Base-by-base conservation (phyloP, 2,329 filamentous ascomycete genomes). In the Penicillium freii region DNA sequence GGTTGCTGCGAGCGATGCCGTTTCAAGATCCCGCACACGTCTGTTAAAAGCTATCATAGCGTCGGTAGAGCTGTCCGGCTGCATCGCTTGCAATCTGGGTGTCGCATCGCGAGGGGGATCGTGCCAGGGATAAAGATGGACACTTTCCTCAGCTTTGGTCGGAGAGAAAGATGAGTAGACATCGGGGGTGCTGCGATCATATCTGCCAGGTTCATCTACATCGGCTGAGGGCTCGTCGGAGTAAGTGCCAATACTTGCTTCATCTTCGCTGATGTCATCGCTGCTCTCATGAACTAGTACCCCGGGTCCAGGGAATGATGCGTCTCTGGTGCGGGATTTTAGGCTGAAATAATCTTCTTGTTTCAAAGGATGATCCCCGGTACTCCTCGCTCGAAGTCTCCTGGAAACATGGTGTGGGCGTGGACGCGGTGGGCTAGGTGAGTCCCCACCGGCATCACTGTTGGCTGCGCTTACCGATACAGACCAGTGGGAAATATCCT, bases 401-500 rank as follows among this genome's bases (percentile, higher is more conserved):
- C 54, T 67, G 31, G 65, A 62, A 11, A 58, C 49, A 25, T 64
- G 63, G 9, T 52, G 62, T 51, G 64, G 67, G 29, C 55, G 62
- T 48, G 64, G 66, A 21, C 62, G 66, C 19, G 66, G 60, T 15
- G 54, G 58, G 11, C 56, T 56, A 31, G 62, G 54, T 23, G 61
- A 59, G 17, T 71, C 66, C 40, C 73, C 70, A 29, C 71, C 72
- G n/a, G 67, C 62, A 51, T 73, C 74, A 52, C 77, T 78, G 43
- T 74, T 78, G 17, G 75, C 77, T 42, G 78, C 77, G 61, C 78
- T 82, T n/a, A 77, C 77, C 13, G 77, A 75, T 15, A 71, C 77
- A 4, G 83, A 75, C 83, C 83, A 85, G 23, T 77, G 73, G 51
- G 77, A 74, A 34, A 85, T 82, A 52, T 83, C 80, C 9, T 76